Percentiles rank a stretch among this genome's conserved stretches.
Evolutionary conservation across 2,329 filamentous ascomycete species (phyloP).

Genomic region (Pseudogymnoascus sp.): DNA sequence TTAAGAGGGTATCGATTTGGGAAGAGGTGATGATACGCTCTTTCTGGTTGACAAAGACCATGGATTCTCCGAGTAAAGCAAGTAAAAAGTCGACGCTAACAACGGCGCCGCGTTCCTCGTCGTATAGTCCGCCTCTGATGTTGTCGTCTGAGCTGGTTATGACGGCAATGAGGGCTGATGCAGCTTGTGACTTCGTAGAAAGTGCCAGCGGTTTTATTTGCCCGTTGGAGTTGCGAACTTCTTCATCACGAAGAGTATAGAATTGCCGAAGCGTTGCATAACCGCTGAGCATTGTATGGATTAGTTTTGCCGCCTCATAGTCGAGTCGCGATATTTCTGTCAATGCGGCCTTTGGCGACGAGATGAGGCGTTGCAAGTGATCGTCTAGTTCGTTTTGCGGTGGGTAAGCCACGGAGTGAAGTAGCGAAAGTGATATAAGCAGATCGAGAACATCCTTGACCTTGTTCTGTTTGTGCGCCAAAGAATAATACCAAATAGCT

Average conservation of each 20-base stretch:
- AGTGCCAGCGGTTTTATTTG: conserved; percentile 39
- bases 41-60: conserved; percentile 64
- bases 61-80: conserved; percentile 73
- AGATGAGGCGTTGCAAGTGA: conserved; percentile 62
- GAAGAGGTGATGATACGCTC: conserved; percentile 55
- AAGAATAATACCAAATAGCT: conserved; percentile 82
- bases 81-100: conserved; percentile 84
- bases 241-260: conserved; percentile 78
- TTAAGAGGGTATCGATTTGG: conserved; percentile 68
- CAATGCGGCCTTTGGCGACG: conserved; percentile 63
- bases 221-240: conserved; percentile 33
- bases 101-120: conserved; percentile 70
- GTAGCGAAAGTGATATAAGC: conserved; percentile 77
- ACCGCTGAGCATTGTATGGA: conserved; percentile 80
- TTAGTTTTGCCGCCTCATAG: conserved; percentile 70
- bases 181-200: conserved; percentile 61
- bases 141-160: conserved; percentile 82
- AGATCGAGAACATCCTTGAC: conserved; percentile 80
- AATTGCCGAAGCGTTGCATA: conserved; percentile 87
- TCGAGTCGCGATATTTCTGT: conserved; percentile 67
- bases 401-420: conserved; percentile 78
- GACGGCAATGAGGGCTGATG: conserved; percentile 69
- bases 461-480: conserved; percentile 70
- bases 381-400: conserved; percentile 63
- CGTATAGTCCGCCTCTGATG: conserved; percentile 84